Evolutionary conservation across 2,329 filamentous ascomycete genomes (phyloP).

Genomic region (Alternaria alternata): DNA sequence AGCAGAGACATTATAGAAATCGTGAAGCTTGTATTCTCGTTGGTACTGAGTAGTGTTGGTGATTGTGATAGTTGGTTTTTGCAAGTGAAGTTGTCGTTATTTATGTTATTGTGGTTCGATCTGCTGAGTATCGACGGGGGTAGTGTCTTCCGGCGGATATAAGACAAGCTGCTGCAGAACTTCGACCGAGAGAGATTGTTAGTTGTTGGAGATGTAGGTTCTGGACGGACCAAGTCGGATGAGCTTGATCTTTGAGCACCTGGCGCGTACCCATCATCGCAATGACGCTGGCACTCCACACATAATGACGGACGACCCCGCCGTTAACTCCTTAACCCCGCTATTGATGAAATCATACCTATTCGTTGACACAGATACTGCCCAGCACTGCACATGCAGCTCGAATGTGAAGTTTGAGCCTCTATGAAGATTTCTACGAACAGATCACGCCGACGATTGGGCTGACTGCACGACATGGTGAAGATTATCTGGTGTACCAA

Average conservation of each 20-base stretch:
- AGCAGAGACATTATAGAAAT: constrained; percentile 46
- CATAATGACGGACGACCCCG: not conserved
- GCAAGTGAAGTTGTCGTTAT: not conserved
- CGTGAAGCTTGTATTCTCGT: not conserved
- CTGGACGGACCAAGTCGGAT: not conserved
- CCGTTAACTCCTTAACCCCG: constrained; percentile 4
- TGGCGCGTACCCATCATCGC: not conserved
- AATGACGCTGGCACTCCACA: constrained; percentile 9
- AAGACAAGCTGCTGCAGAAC: not conserved
- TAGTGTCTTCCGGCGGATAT: not conserved
- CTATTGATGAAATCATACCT: constrained; percentile 10
- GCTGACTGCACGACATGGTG: not conserved
- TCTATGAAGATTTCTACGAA: not conserved
- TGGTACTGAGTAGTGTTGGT: not conserved
- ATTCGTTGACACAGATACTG: not conserved
- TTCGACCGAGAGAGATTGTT: not conserved
- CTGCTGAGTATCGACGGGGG: not conserved
- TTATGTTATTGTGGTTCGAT: not conserved
- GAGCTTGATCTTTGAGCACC: not conserved
- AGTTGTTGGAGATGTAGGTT: not conserved
- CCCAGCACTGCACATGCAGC: not conserved
- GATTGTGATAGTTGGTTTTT: not conserved
- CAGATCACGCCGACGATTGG: not conserved
- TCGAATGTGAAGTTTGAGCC: not conserved
- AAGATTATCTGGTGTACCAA: not conserved